These are phyloP conservation scores for Wickerhamiella occidentalis DNA, from an alignment of 805 yeast genomes.

Conservation along the genomic window DNA sequence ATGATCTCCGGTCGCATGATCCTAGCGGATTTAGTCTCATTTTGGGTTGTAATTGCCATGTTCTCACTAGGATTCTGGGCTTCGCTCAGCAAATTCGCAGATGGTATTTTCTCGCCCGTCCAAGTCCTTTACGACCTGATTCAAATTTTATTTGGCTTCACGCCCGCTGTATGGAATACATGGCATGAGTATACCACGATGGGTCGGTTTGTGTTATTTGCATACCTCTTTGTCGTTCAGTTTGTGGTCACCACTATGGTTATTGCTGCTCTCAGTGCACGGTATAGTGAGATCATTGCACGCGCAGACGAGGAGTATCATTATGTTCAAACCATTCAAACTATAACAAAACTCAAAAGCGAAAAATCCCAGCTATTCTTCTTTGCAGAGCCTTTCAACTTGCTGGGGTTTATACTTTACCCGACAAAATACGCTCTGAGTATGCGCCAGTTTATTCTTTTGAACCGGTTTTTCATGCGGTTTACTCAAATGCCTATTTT, in stretches of 20 bases:
- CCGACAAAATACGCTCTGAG: constrained; percentile 27
- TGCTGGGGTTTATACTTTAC: constrained; percentile 25
- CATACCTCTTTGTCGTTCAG: constrained; percentile 43
- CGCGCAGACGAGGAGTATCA: constrained; percentile 32
- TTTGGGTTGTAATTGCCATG: constrained; percentile 38
- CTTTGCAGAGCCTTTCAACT: constrained; percentile 30
- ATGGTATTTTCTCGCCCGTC: constrained; percentile 31
- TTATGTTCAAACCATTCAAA: constrained; percentile 29
- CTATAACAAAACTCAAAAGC: constrained; percentile 29
- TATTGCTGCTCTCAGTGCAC: constrained; percentile 39
- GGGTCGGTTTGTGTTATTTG: constrained; percentile 38
- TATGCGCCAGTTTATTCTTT: constrained; percentile 23
- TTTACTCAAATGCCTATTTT: constrained; percentile 30
- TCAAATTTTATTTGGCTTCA: constrained; percentile 44
- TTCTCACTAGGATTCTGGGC: constrained; percentile 45
- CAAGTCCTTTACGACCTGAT: constrained; percentile 41
- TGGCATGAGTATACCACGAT: constrained; percentile 39
- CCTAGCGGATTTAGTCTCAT: constrained; percentile 39
- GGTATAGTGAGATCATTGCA: constrained; percentile 27
- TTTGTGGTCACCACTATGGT: constrained; percentile 43
- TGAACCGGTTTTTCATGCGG: constrained; percentile 29
- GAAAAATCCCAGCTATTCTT: constrained; percentile 29
- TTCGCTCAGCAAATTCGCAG: constrained; percentile 38
- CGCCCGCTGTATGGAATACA: constrained; percentile 48
- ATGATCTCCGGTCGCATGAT: constrained; percentile 40